These are phyloP conservation scores for Coemansia aciculifera DNA, from an alignment of 192 early-diverging fungal species.

Conservation along the genomic window DNA sequence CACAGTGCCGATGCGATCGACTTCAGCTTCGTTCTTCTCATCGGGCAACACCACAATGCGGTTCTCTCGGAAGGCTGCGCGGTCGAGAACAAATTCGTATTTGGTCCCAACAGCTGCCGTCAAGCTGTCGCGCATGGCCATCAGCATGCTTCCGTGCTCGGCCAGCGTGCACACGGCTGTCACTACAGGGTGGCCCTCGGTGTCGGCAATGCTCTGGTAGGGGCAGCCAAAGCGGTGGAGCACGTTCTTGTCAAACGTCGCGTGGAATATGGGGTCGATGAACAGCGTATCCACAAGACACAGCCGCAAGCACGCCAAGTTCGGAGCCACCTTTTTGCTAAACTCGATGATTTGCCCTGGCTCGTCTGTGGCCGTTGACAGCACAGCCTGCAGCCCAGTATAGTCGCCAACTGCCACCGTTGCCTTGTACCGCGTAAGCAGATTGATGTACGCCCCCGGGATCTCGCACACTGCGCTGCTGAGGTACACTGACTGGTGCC, in stretches of 20 bases:
- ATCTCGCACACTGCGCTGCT: constrained; percentile 62
- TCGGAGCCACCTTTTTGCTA: constrained; percentile 60
- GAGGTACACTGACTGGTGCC: constrained; percentile 68
- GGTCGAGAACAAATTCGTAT: constrained; percentile 68
- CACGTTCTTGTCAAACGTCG: constrained; percentile 49
- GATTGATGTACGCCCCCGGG: constrained; percentile 69
- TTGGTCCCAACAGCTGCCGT: background rate
- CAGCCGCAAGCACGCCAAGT: constrained; percentile 61
- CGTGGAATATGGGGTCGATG: constrained; percentile 61
- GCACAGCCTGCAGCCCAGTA: constrained; percentile 61
- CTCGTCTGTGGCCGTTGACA: constrained; percentile 59
- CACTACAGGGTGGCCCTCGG: constrained; percentile 55
- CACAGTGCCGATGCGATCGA: constrained; percentile 35
- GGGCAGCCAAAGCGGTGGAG: constrained; percentile 53
- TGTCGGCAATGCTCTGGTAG: constrained; percentile 41
- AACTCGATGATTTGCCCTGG: constrained; percentile 54
- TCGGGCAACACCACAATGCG: constrained; percentile 59
- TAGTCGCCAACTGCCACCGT: constrained; percentile 75
- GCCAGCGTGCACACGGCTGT: constrained; percentile 68
- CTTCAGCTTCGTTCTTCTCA: constrained; percentile 25
- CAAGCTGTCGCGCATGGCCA: constrained; percentile 70
- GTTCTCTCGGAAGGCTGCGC: constrained; percentile 63
- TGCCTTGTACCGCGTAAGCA: constrained; percentile 66
- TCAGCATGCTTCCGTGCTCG: constrained; percentile 74
- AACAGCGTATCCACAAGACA: constrained; percentile 69